phyloP scores from a whole-genome alignment of 176 grass and related monocot species.

The Tuctoria greenei region DNA sequence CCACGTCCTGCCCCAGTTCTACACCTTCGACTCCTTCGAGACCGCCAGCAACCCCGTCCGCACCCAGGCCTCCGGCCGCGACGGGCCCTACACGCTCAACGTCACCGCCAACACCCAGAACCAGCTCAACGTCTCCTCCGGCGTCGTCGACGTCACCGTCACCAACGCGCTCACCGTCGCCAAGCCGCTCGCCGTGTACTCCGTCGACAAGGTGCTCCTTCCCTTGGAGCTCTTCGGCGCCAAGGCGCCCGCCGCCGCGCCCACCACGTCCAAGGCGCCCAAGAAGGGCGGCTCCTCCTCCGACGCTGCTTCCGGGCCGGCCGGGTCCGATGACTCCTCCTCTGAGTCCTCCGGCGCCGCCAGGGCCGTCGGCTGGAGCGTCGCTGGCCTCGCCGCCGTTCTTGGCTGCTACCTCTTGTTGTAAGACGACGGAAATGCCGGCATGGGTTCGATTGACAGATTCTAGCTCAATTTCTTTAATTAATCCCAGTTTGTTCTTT shows the following conservation, averaged over 20 bases:
- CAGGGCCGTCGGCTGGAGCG: conserved; percentile 35
- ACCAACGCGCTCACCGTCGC: conserved; percentile 42
- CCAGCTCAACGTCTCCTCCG: conserved; percentile 69
- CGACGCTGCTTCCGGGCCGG: conserved; percentile 22
- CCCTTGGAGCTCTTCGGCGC: conserved; percentile 57
- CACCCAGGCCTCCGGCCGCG: conserved; percentile 75
- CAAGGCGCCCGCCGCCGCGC: conserved; percentile 65
- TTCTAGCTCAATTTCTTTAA: conserved; percentile 17
- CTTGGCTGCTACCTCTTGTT: conserved; percentile 46
- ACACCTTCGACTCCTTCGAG: conserved; percentile 57
- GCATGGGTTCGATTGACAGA: no score
- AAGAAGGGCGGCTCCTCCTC: conserved; percentile 45
- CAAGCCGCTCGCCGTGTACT: conserved; percentile 69
- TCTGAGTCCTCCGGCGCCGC: conserved; percentile 10
- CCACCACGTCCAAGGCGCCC: conserved; percentile 38
- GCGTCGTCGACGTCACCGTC: conserved; percentile 50
- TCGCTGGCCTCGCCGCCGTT: conserved; percentile 30
- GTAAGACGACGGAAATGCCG: conserved; percentile 32
- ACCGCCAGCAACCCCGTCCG: conserved; percentile 87
- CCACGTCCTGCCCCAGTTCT: conserved; percentile 72
- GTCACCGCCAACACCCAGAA: conserved; percentile 47
- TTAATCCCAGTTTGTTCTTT: conserved; percentile 22
- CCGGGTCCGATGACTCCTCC: conserved; percentile 30
- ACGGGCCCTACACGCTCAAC: conserved; percentile 69
- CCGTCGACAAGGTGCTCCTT: conserved; percentile 72